Percentiles rank a stretch among this genome's conserved stretches.
Conservation (phyloP, 257 asterid genomes). For the Perilla frutescens region DNA sequence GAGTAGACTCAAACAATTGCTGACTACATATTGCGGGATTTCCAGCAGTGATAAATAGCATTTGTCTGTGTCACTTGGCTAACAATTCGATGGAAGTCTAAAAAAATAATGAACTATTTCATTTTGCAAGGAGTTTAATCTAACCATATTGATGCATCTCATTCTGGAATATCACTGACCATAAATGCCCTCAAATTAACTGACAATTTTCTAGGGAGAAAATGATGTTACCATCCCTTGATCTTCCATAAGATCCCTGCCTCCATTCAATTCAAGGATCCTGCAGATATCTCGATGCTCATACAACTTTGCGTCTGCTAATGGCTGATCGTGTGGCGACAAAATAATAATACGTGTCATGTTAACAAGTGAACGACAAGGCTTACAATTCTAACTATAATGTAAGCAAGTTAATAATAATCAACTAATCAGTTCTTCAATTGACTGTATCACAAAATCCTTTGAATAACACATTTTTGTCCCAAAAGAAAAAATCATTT, state of each 20-base stretch:
- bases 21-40: too few species aligned
- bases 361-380: background rate
- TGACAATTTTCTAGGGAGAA: background rate
- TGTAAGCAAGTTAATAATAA: background rate
- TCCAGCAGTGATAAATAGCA: too few species aligned
- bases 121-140: too few species aligned
- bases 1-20: too few species aligned
- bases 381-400: background rate
- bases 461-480: background rate
- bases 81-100: too few species aligned
- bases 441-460: background rate
- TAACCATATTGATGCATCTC: background rate
- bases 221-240: slow-evolving; percentile 49
- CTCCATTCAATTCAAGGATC: slow-evolving; percentile 67
- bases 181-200: slow-evolving; percentile 1
- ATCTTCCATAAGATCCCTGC: slow-evolving; percentile 53
- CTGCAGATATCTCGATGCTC: slow-evolving; percentile 68
- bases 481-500: background rate
- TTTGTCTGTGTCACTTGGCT: too few species aligned
- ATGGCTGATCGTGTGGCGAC: slow-evolving; percentile 41
- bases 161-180: background rate
- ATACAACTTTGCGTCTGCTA: slow-evolving; percentile 61
- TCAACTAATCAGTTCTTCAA: background rate
- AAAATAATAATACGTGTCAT: background rate
- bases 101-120: too few species aligned